Evolutionary conservation across 31 red algal genomes (phyloP).

Genomic region (Bonnemaisonia californica): DNA sequence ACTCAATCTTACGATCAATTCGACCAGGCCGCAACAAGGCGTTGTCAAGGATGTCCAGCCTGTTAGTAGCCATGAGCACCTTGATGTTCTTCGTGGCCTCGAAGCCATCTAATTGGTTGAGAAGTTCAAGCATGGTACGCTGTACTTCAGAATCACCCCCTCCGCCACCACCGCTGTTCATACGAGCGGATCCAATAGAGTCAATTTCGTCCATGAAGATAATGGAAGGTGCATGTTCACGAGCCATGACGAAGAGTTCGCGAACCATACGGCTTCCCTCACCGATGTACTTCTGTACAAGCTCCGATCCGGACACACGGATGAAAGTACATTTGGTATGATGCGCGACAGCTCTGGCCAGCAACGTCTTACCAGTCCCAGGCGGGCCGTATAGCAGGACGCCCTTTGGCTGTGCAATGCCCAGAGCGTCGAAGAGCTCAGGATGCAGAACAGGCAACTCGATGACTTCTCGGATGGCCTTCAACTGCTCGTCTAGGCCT

Average conservation of each 20-base stretch:
- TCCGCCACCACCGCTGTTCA: conserved; percentile 62
- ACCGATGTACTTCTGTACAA: conserved; percentile 99
- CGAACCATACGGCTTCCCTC: conserved; percentile 96
- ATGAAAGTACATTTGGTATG: conserved; percentile 95
- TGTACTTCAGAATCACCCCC: conserved; percentile 97
- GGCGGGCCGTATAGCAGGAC: conserved; percentile 99
- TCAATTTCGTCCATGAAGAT: conserved; percentile 99
- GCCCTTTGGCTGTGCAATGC: conserved; percentile 97
- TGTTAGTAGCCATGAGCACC: conserved; percentile 96
- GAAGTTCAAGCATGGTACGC: conserved; percentile 97
- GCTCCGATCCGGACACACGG: conserved; percentile 93
- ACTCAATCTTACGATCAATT: conserved; percentile 99
- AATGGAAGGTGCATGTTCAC: conserved; percentile 96
- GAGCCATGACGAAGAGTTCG: conserved; percentile 93
- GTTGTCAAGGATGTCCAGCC: conserved; percentile 92
- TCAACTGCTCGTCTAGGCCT: conserved; percentile 91
- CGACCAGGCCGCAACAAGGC: conserved; percentile 96
- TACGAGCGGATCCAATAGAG: conserved; percentile 91
- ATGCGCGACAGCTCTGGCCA: conserved; percentile 98
- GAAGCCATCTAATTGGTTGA: conserved; percentile 99
- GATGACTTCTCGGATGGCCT: conserved; percentile 93
- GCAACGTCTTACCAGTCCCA: conserved; percentile 97
- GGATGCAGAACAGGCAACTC: conserved; percentile 94
- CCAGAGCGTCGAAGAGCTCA: conserved; percentile 91
- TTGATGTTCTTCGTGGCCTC: conserved; percentile 93